Base-by-base conservation (phyloP, 768 basidiomycete genomes). In the Lactarius psammicola region DNA sequence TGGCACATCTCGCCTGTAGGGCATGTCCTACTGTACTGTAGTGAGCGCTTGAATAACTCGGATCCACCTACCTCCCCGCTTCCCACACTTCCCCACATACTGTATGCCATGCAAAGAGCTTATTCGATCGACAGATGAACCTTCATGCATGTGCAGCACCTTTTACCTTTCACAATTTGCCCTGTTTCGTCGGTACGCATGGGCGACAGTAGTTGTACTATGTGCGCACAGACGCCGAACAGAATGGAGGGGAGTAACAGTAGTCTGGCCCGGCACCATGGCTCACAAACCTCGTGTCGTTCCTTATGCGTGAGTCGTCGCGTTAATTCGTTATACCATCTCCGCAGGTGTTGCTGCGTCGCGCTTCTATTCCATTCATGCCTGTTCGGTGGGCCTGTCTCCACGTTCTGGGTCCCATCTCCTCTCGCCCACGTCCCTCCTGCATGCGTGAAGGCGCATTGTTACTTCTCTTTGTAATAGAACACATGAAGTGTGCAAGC, bases 351-450 rank as follows among this genome's bases (percentile, higher is more conserved):
- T 56, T 20, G 26, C 31, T 44, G 34, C 18, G 56, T 23, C 28
- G 23, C 34, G 34, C 65, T 62, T 62, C 65, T 57, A 23, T 62
- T 66, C 55, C 60, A 66, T 61, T 62, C 65, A 36, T 60, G 23
- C n/a, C 44, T 28, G n/a, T 53, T 28, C 36, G 23, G 49, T 28
- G 26, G 23, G 23, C 55, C 61, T 56, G 42, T 34, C 42, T 49
- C 42, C 53, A 36, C 55, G 31, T 26, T 44, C 18, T 38, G 28
- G 56, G 23, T 36, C 8, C 53, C 18, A n/a, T 55, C 30, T 55
- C n/a, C 54, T 33, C 18, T 31, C 54, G 11, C 54, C 40, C 46
- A 49, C 46, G 26, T 55, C 3, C 26, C 38, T 44, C 31, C 20
- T 30, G 17, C 26, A 28, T 51, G 49, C 26, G 23, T 23, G 23